Evolutionary conservation across 495 filamentous ascomycete genomes (phyloP).

Genomic region (Rusavskia elegans): DNA sequence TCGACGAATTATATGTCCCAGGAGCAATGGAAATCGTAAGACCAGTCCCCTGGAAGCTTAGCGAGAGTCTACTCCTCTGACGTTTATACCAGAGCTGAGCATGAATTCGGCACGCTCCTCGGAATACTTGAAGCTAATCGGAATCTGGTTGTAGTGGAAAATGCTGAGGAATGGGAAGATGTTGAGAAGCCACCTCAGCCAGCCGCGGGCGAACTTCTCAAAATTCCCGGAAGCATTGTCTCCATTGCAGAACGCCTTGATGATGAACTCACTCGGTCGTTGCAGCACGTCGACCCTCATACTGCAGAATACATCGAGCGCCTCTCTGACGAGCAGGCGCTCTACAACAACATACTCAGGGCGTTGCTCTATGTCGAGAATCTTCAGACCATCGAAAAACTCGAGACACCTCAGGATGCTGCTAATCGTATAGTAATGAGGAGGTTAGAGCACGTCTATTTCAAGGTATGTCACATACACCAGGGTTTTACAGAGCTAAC

Average conservation of each 20-base stretch:
- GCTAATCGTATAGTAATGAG: constrained; percentile 86
- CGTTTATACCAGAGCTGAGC: constrained; percentile 40
- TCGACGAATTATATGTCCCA: constrained; percentile 73
- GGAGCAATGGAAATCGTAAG: constrained; percentile 84
- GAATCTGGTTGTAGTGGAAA: constrained; percentile 72
- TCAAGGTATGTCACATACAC: constrained; percentile 49
- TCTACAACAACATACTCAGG: constrained; percentile 84
- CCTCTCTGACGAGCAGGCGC: constrained; percentile 72
- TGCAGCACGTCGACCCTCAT: constrained; percentile 95
- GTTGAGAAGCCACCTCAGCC: constrained; percentile 79
- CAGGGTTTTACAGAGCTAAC: neutral
- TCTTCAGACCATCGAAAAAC: constrained; percentile 50
- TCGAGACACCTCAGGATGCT: constrained; percentile 63
- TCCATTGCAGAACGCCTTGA: constrained; percentile 92
- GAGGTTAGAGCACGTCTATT: constrained; percentile 92
- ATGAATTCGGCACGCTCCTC: constrained; percentile 64
- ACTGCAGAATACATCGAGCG: constrained; percentile 97
- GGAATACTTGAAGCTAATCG: constrained; percentile 60
- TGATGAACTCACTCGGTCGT: constrained; percentile 88
- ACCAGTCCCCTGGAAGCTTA: neutral
- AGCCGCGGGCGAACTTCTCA: constrained; percentile 55
- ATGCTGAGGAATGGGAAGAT: constrained; percentile 96
- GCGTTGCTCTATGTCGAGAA: constrained; percentile 75
- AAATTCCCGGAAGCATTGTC: constrained; percentile 83
- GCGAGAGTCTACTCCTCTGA: neutral